Evolutionary conservation across 768 basidiomycete species (phyloP).

Genomic region (Saitozyma sp.): DNA sequence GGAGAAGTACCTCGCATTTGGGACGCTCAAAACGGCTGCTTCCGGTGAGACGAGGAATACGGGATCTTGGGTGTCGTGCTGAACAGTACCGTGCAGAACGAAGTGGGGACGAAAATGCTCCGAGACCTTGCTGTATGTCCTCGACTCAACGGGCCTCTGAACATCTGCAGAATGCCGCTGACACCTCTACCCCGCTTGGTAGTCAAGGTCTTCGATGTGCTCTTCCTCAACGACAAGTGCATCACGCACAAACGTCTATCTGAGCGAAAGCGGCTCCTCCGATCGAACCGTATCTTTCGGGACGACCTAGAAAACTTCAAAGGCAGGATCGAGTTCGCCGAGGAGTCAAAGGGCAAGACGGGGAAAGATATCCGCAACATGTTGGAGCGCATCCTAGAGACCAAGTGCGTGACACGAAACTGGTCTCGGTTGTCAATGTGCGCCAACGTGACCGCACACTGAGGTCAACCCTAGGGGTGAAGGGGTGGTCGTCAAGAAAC

Average conservation of each 20-base stretch:
- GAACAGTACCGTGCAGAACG: constrained; percentile 50
- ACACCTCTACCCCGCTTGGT: background rate
- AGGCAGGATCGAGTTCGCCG: constrained; percentile 78
- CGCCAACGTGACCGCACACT: background rate
- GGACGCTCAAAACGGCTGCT: constrained; percentile 89
- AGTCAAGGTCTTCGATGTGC: constrained; percentile 96
- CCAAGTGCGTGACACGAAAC: constrained; percentile 49
- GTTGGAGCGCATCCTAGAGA: constrained; percentile 80
- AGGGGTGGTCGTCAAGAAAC: constrained; percentile 89
- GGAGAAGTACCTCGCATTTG: constrained; percentile 85
- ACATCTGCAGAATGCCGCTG: background rate
- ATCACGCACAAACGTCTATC: constrained; percentile 70
- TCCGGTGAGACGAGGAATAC: constrained; percentile 59
- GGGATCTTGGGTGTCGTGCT: constrained; percentile 56
- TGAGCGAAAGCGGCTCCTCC: constrained; percentile 77
- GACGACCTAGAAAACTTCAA: constrained; percentile 55
- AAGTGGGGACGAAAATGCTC: constrained; percentile 60
- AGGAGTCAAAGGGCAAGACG: constrained; percentile 71
- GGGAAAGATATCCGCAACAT: constrained; percentile 75
- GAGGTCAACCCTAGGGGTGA: constrained; percentile 64
- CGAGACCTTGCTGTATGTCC: constrained; percentile 84
- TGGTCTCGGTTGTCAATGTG: background rate
- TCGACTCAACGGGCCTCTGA: constrained; percentile 1
- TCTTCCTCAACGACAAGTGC: constrained; percentile 72
- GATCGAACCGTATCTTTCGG: constrained; percentile 47